Evolutionary conservation across 371 early-diverging fungal genomes (phyloP), one percentile per base, ranked within the genome.

Genomic region (Actinomucor elegans): DNA sequence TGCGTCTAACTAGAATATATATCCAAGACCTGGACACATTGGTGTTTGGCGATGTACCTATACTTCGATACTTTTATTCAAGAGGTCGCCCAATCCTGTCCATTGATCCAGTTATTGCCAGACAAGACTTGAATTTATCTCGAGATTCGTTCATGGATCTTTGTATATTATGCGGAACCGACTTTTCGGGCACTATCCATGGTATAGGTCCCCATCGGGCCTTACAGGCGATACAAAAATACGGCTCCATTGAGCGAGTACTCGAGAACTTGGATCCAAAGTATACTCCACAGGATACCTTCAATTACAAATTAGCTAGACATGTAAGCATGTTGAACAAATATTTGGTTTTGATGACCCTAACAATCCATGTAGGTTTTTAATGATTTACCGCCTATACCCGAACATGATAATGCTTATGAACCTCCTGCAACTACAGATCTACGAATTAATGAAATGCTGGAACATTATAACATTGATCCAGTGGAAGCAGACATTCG

Each of bases 121-220:
- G 73, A 24, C 35, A 57, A 12, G 71, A 66, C 20, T 65, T 91
- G 12, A 75, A 73, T 1, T 38, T 91, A n/a, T 75, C 66, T 5
- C 58, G 72, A 31, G 67, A 69, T 8, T 68, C 78, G 10, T 91
- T 89, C 59, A 55, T 87, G 4, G 91, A 91, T 57, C 20, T 91
- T 45, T 88, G 90, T 49, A 91, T 91, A 34, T 58, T 91, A n/a
- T 91, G 89, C 51, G 91, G 90, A 6, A 90, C 90, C 0, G 91
- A 91, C 44, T 91, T 89, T 61, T 81, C 85, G 18, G 65, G 61
- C 2, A 89, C 83, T 0, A 74, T 91, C 3, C 74, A 73, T 33
- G 79, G 82, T 3, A 77, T 91, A 15, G 91, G 89, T 0, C 83
- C 87, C 7, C 63, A 78, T 12, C 76, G 70, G 7, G 91, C 90